Percentiles rank a stretch among this genome's conserved stretches.
These are phyloP conservation scores for Curvularia spicifera DNA, from an alignment of 2,329 filamentous ascomycete species.

Conservation along the genomic window DNA sequence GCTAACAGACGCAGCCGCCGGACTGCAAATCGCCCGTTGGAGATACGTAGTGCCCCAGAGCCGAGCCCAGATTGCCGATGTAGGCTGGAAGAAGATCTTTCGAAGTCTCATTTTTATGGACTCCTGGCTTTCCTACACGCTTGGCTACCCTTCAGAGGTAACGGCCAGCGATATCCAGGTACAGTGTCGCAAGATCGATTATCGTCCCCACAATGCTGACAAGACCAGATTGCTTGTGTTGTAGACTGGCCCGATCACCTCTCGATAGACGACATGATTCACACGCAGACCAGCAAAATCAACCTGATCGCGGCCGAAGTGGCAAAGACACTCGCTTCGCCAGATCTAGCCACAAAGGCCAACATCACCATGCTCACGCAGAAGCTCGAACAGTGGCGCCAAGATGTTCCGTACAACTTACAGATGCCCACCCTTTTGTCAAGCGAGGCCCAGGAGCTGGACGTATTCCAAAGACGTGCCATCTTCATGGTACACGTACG, in stretches of 20 bases:
- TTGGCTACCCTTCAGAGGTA: slow-evolving; percentile 46
- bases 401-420: slow-evolving; percentile 39
- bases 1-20: slow-evolving; percentile 38
- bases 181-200: slow-evolving; percentile 12
- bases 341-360: slow-evolving; percentile 38
- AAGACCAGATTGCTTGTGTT: slow-evolving; percentile 32
- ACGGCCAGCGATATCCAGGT: slow-evolving; percentile 39
- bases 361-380: slow-evolving; percentile 38
- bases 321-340: slow-evolving; percentile 40
- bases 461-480: slow-evolving; percentile 41
- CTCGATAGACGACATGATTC: slow-evolving; percentile 43
- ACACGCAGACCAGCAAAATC: slow-evolving; percentile 45
- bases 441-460: slow-evolving; percentile 31
- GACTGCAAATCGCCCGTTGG: slow-evolving; percentile 47
- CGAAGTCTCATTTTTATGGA: slow-evolving; percentile 50
- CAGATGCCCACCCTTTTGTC: slow-evolving; percentile 43
- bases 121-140: slow-evolving; percentile 48
- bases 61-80: slow-evolving; percentile 8
- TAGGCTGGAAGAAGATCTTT: slow-evolving; percentile 39
- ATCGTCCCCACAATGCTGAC: slow-evolving; percentile 19
- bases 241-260: slow-evolving; percentile 18
- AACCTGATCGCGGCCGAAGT: slow-evolving; percentile 48
- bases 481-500: slow-evolving; percentile 49
- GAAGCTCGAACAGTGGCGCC: slow-evolving; percentile 46
- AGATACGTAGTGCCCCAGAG: slow-evolving; percentile 28